A percentile compares a stretch with the other conserved stretches of the same genome.
These are phyloP conservation scores for Cyanidiococcus yangmingshanensis DNA, from an alignment of 23 red algal species.

Conservation along the genomic window DNA sequence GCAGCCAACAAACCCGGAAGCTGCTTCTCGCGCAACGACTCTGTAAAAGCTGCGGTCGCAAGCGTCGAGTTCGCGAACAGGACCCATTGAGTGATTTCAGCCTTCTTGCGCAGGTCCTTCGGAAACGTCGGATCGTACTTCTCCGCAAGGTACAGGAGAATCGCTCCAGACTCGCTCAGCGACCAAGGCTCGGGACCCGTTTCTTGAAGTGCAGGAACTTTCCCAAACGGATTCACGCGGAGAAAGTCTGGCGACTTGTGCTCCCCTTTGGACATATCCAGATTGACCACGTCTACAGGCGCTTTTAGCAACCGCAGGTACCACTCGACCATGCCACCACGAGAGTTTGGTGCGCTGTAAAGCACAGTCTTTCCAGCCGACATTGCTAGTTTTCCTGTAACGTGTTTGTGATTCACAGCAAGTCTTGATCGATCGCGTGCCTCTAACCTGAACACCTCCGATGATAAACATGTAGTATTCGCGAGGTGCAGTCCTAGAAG, in stretches of 20 bases:
- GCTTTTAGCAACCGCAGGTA: conserved; percentile 2
- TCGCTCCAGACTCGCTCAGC: conserved; percentile 23
- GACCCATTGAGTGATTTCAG: conserved; percentile 14
- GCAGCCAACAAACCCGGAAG: neutral
- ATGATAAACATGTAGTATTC: too few relatives aligned
- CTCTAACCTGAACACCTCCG: too few relatives aligned
- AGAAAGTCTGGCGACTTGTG: conserved; percentile 28
- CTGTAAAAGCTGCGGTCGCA: neutral
- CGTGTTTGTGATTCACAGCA: too few relatives aligned
- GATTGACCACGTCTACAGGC: neutral
- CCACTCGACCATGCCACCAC: conserved; percentile 19
- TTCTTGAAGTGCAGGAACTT: conserved; percentile 17
- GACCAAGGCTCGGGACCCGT: neutral
- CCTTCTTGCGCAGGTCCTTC: conserved; percentile 2
- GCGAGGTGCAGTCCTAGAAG: too few relatives aligned
- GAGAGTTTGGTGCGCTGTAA: conserved; percentile 17
- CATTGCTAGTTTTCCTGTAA: neutral
- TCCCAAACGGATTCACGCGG: conserved; percentile 19
- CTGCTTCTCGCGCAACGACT: conserved; percentile 17
- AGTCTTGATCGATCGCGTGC: too few relatives aligned
- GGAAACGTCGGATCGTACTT: conserved; percentile 22
- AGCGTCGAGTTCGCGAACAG: conserved; percentile 23
- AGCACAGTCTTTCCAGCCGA: conserved; percentile 20
- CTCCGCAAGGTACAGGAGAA: conserved; percentile 21
- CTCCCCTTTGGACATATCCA: conserved; percentile 18